Evolutionary conservation across 306 rosid species (phyloP).

Genomic region (Lotus japonicus): DNA sequence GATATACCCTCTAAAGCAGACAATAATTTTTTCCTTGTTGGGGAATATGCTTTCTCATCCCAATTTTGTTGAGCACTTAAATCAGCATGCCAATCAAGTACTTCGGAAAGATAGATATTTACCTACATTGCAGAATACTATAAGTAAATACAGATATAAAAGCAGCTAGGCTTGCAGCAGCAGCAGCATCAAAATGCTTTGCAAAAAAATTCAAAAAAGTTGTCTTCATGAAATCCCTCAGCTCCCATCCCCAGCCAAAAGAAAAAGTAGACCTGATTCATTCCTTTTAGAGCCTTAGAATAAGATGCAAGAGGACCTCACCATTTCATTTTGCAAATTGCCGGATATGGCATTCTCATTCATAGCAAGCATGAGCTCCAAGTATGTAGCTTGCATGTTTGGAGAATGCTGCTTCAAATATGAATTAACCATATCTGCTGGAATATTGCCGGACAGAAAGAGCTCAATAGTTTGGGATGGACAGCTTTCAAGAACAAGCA

Average conservation of each 20-base stretch:
- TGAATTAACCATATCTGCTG: constrained; percentile 93
- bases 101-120: constrained; percentile 83
- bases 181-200: not conserved
- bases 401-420: constrained; percentile 98
- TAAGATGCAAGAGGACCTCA: constrained; percentile 29
- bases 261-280: not conserved
- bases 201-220: not conserved
- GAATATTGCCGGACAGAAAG: constrained; percentile 91
- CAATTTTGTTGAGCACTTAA: constrained; percentile 65
- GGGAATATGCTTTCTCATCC: constrained; percentile 80
- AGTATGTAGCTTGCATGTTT: constrained; percentile 84
- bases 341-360: constrained; percentile 86
- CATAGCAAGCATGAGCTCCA: constrained; percentile 98
- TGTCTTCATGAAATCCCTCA: not conserved
- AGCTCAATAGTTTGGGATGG: constrained; percentile 93
- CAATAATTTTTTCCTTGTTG: constrained; percentile 76
- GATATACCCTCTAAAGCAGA: constrained; percentile 79
- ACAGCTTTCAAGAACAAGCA: constrained; percentile 96
- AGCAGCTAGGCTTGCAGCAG: constrained; percentile 7
- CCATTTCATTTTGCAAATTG: constrained; percentile 98
- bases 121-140: constrained; percentile 50
- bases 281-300: constrained; percentile 17
- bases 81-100: constrained; percentile 85
- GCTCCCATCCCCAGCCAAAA: constrained; percentile 6
- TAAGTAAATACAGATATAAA: constrained; percentile 12